Evolutionary conservation across 495 filamentous ascomycete species (phyloP), one percentile per base, ranked within the genome.

Genomic region (Terfezia claveryi): DNA sequence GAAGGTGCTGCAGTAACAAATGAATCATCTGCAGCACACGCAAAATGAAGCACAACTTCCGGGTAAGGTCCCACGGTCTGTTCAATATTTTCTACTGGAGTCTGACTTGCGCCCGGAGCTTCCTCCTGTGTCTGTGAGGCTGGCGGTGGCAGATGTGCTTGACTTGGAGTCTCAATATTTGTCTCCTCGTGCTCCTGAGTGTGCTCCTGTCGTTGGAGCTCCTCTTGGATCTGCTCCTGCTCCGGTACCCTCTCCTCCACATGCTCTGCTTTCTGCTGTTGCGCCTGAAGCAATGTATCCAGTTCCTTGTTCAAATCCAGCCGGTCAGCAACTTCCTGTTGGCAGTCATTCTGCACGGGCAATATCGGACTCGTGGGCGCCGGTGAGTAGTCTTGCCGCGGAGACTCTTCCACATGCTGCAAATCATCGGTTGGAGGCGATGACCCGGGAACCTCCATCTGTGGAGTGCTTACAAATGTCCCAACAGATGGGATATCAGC

Each of bases 81-180:
- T 46, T 46, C 41, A 14, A 8, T 20, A 46, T 14, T 46, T 14
- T 14, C 14, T 5, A 8, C 41, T 46, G 41, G 41, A 20, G 41
- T 14, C 41, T 14, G 41, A 14, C 2, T 5, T 14, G 41, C 41
- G 12, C 14, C 4, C 12, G 8, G 44, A 23, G 55, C 38, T 46
- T 46, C 14, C 23, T 51, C 54, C 16, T 62, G 62, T 20, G 52
- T 49, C 37, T 53, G 51, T 55, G 54, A 36, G 37, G 52, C 32
- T 6, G 56, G 51, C 51, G 60, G 44, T 20, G 17, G 12, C 17
- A 20, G 4, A 14, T 2, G 14, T 14, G 12, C 41, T 14, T 14
- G 17, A 46, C 14, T 8, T 3, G 12, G 41, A 6, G 41, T 46
- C 12, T 9, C 41, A 14, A 46, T 8, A 14, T 46, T 46, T 4